Evolutionary conservation across 1,284 basidiomycete species (phyloP), one percentile per base, ranked within the genome.

Genomic region (Cryptococcus jaspeensis): DNA sequence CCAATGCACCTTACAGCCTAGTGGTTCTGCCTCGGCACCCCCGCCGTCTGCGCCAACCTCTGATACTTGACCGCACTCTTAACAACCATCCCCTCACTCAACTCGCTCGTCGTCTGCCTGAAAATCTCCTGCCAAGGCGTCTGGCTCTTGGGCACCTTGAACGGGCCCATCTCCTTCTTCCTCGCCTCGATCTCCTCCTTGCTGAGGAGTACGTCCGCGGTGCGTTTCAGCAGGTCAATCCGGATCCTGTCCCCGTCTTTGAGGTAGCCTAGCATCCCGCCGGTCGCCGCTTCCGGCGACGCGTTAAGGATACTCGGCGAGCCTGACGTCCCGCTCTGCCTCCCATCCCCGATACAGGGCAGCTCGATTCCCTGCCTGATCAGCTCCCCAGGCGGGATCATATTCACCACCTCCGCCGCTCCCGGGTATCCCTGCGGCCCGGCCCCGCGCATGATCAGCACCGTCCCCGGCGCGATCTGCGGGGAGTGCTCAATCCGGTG

Each of bases 71-170:
- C 66, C 7, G 74, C 74, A 3, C 62, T 56, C 47, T 75, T 71
- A 32, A 78, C 52, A 7, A 76, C 75, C 74, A 76, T 76, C 12
- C 76, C 76, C 57, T 76, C 76, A 41, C 64, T 68, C 16, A 78
- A 61, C 56, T 78, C 70, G 9, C 64, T 65, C 35, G 73, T 73
- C 23, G 65, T 59, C 6, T 67, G 56, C 50, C 76, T 68, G 59
- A 73, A 78, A 25, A 78, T 66, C 55, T 76, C 70, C 64, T 78
- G 76, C 76, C 76, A 78, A 3, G 76, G 76, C 16, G 76, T 78
- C 55, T 78, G 76, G 36, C 58, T 63, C 45, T 57, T 55, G 5
- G 76, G 76, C n/a, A 57, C 56, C 20, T 58, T 52, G 55, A 69
- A 74, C 3, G 49, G 35, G 1, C 68, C 66, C 66, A 70, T 63